These are phyloP conservation scores for Arthrinium phaeospermum DNA, from an alignment of 2,329 filamentous ascomycete genomes.

Conservation along the genomic window DNA sequence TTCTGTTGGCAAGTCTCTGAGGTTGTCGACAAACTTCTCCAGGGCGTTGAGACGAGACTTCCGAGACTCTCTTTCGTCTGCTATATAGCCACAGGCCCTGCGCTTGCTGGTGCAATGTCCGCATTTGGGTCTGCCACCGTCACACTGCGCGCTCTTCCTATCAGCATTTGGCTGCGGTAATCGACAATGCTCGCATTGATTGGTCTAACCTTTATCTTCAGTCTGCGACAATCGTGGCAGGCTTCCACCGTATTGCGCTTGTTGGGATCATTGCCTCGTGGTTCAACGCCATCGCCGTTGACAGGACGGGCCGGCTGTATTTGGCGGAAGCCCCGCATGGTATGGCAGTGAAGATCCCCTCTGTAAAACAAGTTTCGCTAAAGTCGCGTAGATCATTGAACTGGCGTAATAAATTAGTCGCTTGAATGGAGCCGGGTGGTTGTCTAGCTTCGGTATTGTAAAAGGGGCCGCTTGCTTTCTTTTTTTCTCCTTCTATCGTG, in stretches of 20 bases:
- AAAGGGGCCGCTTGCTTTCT: neutral
- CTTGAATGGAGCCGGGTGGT: neutral
- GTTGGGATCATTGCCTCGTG: neutral
- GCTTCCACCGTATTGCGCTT: constrained; percentile 15
- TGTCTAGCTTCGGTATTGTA: neutral
- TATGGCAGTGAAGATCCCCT: neutral
- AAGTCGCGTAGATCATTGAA: neutral
- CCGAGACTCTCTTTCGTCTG: constrained; percentile 37
- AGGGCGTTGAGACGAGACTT: constrained; percentile 36
- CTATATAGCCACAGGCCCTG: constrained; percentile 39
- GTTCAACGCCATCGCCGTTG: neutral
- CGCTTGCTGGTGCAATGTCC: constrained; percentile 35
- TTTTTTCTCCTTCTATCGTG: neutral
- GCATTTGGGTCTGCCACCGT: constrained; percentile 39
- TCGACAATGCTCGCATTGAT: neutral
- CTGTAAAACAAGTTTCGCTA: neutral
- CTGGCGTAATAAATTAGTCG: neutral
- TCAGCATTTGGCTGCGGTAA: neutral
- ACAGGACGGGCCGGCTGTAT: neutral
- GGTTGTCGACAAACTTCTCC: constrained; percentile 35
- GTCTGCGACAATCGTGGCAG: constrained; percentile 22
- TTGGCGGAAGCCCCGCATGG: constrained; percentile 6
- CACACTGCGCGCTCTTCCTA: constrained; percentile 32
- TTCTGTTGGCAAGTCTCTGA: constrained; percentile 31
- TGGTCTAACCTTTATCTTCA: constrained; percentile 20